Evolutionary conservation across 441 rosid species (phyloP).

Genomic region (Manihot esculenta): DNA sequence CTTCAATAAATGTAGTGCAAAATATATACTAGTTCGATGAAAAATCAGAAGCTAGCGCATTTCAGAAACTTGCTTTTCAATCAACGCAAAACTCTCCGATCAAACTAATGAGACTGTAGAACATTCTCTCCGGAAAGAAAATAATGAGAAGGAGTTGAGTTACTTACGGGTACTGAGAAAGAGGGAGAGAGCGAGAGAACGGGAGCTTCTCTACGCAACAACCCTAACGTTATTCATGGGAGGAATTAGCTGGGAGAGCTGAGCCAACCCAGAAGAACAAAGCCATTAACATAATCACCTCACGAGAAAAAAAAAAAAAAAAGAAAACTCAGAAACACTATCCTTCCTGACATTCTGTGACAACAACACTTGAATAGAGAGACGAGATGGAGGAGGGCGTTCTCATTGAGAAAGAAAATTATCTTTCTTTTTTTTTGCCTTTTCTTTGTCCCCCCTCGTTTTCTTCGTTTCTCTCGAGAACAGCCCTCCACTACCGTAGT

Average conservation of each 20-base stretch:
- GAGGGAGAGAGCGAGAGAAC: neutral
- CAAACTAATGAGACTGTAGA: neutral
- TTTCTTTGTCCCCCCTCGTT: conserved; percentile 10
- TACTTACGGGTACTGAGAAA: neutral
- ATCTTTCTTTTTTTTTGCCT: neutral
- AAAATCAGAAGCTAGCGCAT: conserved; percentile 17
- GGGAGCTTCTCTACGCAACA: conserved; percentile 4
- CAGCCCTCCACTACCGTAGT: conserved; percentile 25
- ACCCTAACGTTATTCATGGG: conserved; percentile 32
- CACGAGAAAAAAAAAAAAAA: no score
- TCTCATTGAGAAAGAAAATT: conserved; percentile 18
- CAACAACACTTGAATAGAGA: conserved; percentile 61
- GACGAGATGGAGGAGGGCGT: conserved; percentile 32
- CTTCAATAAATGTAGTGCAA: conserved; percentile 35
- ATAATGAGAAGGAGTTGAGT: neutral
- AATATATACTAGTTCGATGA: conserved; percentile 26
- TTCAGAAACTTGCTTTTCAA: conserved; percentile 18
- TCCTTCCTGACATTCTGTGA: conserved; percentile 22
- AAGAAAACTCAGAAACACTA: conserved; percentile 45
- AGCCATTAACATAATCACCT: conserved; percentile 34
- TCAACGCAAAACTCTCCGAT: conserved; percentile 19
- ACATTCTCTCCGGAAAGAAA: conserved; percentile 1
- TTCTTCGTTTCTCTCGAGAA: conserved; percentile 11
- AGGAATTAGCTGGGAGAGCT: conserved; percentile 32
- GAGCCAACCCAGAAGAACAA: conserved; percentile 39